Conservation (phyloP, 768 basidiomycete species). For the Candolleomyces efflorescens region DNA sequence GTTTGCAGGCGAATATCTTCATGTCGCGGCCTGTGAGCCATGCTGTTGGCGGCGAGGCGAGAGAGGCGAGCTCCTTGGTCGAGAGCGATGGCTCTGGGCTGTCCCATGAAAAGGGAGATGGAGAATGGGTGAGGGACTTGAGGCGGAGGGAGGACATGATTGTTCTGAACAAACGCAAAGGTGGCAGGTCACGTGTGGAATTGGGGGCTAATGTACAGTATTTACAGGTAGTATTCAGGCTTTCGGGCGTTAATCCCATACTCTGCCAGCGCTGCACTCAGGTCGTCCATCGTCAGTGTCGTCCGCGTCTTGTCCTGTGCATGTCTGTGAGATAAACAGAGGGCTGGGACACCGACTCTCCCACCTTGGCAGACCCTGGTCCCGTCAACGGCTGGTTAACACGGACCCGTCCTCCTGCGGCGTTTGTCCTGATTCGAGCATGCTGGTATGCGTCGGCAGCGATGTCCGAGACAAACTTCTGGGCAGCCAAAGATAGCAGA, state of each 20-base stretch:
- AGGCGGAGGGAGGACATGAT: slow-evolving; percentile 29
- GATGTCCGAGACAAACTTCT: slow-evolving; percentile 97
- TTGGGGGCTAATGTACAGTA: neutral
- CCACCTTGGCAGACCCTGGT: slow-evolving; percentile 57
- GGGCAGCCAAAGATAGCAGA: slow-evolving; percentile 89
- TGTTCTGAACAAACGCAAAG: neutral
- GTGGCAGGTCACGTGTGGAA: neutral
- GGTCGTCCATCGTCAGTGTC: slow-evolving; percentile 95
- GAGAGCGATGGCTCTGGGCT: slow-evolving; percentile 34
- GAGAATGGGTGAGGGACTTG: slow-evolving; percentile 36
- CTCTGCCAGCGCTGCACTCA: slow-evolving; percentile 88
- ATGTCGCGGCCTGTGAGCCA: slow-evolving; percentile 86
- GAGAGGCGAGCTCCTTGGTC: slow-evolving; percentile 33
- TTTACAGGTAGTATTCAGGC: slow-evolving; percentile 87
- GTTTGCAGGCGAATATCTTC: slow-evolving; percentile 80
- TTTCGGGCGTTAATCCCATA: slow-evolving; percentile 94
- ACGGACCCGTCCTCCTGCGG: slow-evolving; percentile 66
- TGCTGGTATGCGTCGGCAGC: slow-evolving; percentile 97
- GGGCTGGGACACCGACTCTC: too few relatives aligned
- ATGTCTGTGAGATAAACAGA: slow-evolving; percentile 1
- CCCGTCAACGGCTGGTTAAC: slow-evolving; percentile 54
- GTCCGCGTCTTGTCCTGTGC: slow-evolving; percentile 85
- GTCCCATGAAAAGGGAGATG: slow-evolving; percentile 66
- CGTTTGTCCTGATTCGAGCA: slow-evolving; percentile 92
- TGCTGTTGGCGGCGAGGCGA: slow-evolving; percentile 73